phyloP scores from a whole-genome alignment of 176 grass and related monocot species.

The Pontederia crassipes region DNA sequence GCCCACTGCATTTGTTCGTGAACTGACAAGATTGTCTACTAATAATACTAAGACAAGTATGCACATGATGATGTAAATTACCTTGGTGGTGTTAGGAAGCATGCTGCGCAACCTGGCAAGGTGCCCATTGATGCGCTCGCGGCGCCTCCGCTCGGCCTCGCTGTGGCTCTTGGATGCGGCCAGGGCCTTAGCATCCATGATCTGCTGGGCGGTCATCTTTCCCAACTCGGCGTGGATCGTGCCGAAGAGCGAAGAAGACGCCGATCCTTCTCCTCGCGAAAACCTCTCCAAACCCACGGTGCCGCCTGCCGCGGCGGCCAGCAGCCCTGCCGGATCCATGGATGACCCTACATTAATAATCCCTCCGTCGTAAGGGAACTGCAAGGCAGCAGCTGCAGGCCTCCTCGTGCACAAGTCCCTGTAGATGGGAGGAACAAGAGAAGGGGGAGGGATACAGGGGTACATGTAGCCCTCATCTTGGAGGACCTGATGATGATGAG shows the following conservation, averaged over 20 bases:
- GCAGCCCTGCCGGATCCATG: background rate
- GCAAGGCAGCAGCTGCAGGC: background rate
- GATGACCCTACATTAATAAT: background rate
- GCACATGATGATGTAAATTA: background rate
- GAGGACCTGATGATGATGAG: background rate
- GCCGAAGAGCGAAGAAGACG: conserved; percentile 12
- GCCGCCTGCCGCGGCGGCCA: background rate
- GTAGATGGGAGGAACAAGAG: conserved; percentile 3
- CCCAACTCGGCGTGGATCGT: conserved; percentile 18
- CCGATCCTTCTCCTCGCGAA: background rate
- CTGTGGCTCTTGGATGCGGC: conserved; percentile 27
- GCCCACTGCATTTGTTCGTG: no score
- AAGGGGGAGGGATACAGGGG: background rate
- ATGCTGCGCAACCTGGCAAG: conserved; percentile 24
- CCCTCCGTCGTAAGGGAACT: background rate
- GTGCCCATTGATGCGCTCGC: conserved; percentile 26
- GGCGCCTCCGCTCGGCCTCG: conserved; percentile 25
- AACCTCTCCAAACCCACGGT: background rate
- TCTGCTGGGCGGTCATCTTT: conserved; percentile 11
- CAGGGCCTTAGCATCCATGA: conserved; percentile 26
- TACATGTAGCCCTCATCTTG: background rate
- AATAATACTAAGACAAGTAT: no score
- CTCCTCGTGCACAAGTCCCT: background rate
- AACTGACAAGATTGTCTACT: no score
- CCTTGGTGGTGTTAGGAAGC: conserved; percentile 27